Evolutionary conservation across 352 stramenopile genomes (phyloP).

Genomic region (Phytopythium oedochilum): DNA sequence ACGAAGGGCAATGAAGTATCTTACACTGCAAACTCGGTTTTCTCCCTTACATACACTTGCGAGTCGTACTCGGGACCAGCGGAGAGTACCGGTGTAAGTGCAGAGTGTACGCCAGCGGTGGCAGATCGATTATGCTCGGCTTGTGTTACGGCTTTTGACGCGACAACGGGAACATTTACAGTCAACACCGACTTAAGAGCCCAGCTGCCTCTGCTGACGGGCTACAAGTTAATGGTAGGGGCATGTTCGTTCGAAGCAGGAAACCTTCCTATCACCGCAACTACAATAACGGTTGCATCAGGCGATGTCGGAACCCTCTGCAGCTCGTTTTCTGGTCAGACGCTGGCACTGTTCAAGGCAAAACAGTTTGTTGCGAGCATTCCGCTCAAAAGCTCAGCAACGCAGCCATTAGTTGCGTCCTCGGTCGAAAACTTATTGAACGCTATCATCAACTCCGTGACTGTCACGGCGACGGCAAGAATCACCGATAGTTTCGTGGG

Average conservation of each 20-base stretch:
- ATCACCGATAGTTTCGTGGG: slow-evolving; percentile 50
- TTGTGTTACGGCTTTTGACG: slow-evolving; percentile 65
- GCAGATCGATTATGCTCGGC: slow-evolving; percentile 33
- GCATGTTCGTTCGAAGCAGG: slow-evolving; percentile 55
- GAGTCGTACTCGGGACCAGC: slow-evolving; percentile 84
- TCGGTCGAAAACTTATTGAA: slow-evolving; percentile 45
- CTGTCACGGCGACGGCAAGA: slow-evolving; percentile 24
- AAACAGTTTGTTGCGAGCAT: slow-evolving; percentile 32
- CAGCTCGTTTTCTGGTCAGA: slow-evolving; percentile 33
- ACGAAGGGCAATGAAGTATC: slow-evolving; percentile 39
- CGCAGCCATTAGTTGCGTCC: slow-evolving; percentile 26
- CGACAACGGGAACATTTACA: slow-evolving; percentile 33
- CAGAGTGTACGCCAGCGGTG: slow-evolving; percentile 33
- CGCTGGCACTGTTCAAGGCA: slow-evolving; percentile 53
- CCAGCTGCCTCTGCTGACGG: slow-evolving; percentile 11
- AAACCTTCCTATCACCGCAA: slow-evolving; percentile 23
- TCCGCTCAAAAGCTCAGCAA: slow-evolving; percentile 35
- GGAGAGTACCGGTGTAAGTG: slow-evolving; percentile 46
- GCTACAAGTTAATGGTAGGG: slow-evolving; percentile 39
- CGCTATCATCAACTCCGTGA: slow-evolving; percentile 46
- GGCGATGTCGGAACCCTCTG: slow-evolving; percentile 48
- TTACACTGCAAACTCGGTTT: slow-evolving; percentile 31
- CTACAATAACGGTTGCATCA: too few species aligned
- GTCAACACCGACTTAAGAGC: slow-evolving; percentile 15
- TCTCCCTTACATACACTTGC: slow-evolving; percentile 64